A percentile compares a stretch with the other conserved stretches of the same genome.
Evolutionary conservation across 2,329 filamentous ascomycete species (phyloP).

Genomic region (Trichoderma gracile): DNA sequence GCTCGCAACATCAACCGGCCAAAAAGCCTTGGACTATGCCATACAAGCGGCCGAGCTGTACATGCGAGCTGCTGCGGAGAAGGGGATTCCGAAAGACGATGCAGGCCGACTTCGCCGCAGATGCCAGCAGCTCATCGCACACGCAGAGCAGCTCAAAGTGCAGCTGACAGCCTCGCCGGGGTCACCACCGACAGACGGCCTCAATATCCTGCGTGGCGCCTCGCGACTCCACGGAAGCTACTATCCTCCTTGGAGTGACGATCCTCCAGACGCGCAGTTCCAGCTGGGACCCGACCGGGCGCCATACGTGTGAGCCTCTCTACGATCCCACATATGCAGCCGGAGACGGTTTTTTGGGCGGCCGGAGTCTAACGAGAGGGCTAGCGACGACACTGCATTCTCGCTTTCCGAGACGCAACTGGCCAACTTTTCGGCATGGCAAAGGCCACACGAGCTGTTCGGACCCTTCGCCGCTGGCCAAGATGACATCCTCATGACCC

Average conservation of each 20-base stretch:
- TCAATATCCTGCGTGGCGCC: slow-evolving; percentile 65
- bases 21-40: slow-evolving; percentile 70
- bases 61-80: slow-evolving; percentile 66
- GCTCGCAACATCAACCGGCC: slow-evolving; percentile 39
- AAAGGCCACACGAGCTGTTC: slow-evolving; percentile 69
- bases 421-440: slow-evolving; percentile 81
- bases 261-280: slow-evolving; percentile 65
- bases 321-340: slow-evolving; percentile 25
- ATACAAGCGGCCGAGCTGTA: slow-evolving; percentile 79
- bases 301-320: slow-evolving; percentile 60
- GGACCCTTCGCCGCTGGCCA: slow-evolving; percentile 8
- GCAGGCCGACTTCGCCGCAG: slow-evolving; percentile 66
- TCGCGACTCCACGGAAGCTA: slow-evolving; percentile 79
- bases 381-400: slow-evolving; percentile 69
- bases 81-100: slow-evolving; percentile 62
- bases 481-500: slow-evolving; percentile 53
- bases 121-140: slow-evolving; percentile 67
- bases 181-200: neutral
- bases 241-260: slow-evolving; percentile 80
- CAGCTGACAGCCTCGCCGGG: slow-evolving; percentile 24
- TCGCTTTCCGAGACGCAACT: slow-evolving; percentile 73
- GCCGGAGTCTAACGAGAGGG: neutral
- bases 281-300: slow-evolving; percentile 48
- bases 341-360: neutral
- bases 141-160: slow-evolving; percentile 74